Percentiles rank a stretch among this genome's conserved stretches.
Evolutionary conservation across 495 filamentous ascomycete species (phyloP).

Genomic region (Hypoxylon intermedium): DNA sequence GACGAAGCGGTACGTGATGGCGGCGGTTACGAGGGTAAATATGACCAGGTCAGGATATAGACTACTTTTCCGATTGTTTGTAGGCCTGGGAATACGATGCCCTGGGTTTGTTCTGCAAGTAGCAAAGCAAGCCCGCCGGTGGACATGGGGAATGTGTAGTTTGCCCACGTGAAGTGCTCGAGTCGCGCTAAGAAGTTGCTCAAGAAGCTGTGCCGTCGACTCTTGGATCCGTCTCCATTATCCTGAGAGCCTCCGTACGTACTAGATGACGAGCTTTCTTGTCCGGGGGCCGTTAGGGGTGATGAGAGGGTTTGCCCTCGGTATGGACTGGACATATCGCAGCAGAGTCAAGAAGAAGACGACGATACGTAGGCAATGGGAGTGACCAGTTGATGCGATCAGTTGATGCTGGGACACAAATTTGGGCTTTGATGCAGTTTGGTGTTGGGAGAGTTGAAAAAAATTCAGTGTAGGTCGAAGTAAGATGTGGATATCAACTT

Average conservation of each 20-base stretch:
- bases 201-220: slow-evolving; percentile 13
- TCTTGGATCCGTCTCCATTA: slow-evolving; percentile 8
- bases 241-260: slow-evolving; percentile 26
- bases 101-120: slow-evolving; percentile 63
- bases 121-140: slow-evolving; percentile 70
- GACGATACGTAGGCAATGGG: background rate
- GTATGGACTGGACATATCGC: background rate
- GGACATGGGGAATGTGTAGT: slow-evolving; percentile 71
- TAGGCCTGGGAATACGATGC: slow-evolving; percentile 60
- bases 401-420: background rate
- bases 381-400: slow-evolving; percentile 5
- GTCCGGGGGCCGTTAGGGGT: slow-evolving; percentile 19
- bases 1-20: slow-evolving; percentile 64
- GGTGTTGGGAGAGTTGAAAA: slow-evolving; percentile 21
- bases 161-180: slow-evolving; percentile 76
- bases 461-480: no score
- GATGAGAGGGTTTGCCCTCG: background rate
- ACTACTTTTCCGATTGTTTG: slow-evolving; percentile 64
- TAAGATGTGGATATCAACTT: no score
- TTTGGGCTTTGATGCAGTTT: background rate
- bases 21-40: slow-evolving; percentile 59
- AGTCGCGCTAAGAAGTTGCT: slow-evolving; percentile 52
- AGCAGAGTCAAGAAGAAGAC: background rate
- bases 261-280: slow-evolving; percentile 27
- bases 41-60: slow-evolving; percentile 69